phyloP scores from a whole-genome alignment of 1,284 basidiomycete species.

The Ganoderma multipileum region DNA sequence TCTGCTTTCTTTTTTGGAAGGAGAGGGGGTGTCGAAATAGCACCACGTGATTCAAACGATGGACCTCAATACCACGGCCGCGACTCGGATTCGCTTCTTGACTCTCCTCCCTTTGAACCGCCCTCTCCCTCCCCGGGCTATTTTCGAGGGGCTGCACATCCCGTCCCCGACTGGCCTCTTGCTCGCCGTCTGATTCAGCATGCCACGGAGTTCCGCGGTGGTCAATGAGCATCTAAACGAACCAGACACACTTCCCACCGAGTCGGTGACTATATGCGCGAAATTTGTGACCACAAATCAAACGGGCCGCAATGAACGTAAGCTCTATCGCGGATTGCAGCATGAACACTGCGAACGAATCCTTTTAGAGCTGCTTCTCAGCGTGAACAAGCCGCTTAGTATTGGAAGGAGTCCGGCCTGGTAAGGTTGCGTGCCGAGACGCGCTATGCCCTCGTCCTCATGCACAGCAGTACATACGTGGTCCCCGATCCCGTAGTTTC shows the following conservation, averaged over 20 bases:
- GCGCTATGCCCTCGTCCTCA: background rate
- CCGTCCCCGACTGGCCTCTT: background rate
- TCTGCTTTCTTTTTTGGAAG: background rate
- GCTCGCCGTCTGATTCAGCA: background rate
- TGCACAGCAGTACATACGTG: conserved; percentile 52
- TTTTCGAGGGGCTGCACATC: background rate
- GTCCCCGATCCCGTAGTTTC: conserved; percentile 63
- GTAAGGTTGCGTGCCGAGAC: conserved; percentile 26
- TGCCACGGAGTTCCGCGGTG: background rate
- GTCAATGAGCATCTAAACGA: conserved; percentile 9
- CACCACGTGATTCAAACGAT: conserved; percentile 4
- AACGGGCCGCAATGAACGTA: conserved; percentile 68
- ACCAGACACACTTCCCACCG: conserved; percentile 6
- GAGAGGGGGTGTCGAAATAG: background rate
- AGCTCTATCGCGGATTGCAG: background rate
- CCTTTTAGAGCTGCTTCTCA: conserved; percentile 49
- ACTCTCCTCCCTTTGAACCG: background rate
- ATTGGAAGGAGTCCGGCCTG: conserved; percentile 66
- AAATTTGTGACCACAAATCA: conserved; percentile 64
- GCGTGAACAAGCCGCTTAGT: conserved; percentile 63
- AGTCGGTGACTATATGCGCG: conserved; percentile 60
- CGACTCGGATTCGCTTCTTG: background rate
- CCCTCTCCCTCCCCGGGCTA: background rate
- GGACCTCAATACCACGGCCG: background rate
- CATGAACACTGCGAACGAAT: conserved; percentile 11